Evolutionary conservation across 768 basidiomycete species (phyloP).

Genomic region (Pleurotus tuber-regium): DNA sequence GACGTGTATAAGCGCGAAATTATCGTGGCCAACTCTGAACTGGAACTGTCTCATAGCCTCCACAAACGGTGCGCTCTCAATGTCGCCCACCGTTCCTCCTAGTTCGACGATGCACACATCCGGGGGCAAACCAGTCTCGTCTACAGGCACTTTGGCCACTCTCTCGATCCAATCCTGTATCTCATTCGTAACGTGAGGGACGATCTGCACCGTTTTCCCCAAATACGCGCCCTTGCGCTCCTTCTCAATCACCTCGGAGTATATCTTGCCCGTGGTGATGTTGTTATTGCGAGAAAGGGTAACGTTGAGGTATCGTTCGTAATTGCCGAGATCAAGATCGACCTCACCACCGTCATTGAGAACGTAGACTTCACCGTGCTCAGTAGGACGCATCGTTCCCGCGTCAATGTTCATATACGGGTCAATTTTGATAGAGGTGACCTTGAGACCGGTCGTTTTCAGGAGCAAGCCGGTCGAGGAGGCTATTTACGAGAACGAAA

Average conservation of each 20-base stretch:
- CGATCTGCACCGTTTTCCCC: constrained; percentile 95
- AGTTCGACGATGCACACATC: constrained; percentile 99
- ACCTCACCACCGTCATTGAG: constrained; percentile 98
- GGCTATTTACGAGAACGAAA: constrained; percentile 47
- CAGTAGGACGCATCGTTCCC: constrained; percentile 97
- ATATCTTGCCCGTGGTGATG: constrained; percentile 98
- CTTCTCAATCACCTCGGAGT: constrained; percentile 93
- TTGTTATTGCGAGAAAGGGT: constrained; percentile 95
- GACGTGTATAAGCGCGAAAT: constrained; percentile 96
- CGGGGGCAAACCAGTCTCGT: constrained; percentile 88
- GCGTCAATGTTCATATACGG: constrained; percentile 99
- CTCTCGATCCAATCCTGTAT: constrained; percentile 99
- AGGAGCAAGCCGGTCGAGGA: constrained; percentile 95
- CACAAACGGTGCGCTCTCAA: constrained; percentile 96
- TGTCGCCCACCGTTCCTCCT: constrained; percentile 97
- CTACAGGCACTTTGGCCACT: constrained; percentile 91
- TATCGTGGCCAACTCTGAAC: constrained; percentile 94
- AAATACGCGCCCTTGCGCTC: constrained; percentile 91
- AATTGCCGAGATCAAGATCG: constrained; percentile 96
- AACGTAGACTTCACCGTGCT: constrained; percentile 99
- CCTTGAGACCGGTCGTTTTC: constrained; percentile 93
- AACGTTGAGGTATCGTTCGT: constrained; percentile 95
- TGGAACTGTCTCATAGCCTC: constrained; percentile 99
- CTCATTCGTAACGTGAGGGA: constrained; percentile 94
- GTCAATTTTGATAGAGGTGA: constrained; percentile 99